Evolutionary conservation across 257 asterid genomes (phyloP), one percentile per base, ranked within the genome.

Genomic region (Jasminum sambac): DNA sequence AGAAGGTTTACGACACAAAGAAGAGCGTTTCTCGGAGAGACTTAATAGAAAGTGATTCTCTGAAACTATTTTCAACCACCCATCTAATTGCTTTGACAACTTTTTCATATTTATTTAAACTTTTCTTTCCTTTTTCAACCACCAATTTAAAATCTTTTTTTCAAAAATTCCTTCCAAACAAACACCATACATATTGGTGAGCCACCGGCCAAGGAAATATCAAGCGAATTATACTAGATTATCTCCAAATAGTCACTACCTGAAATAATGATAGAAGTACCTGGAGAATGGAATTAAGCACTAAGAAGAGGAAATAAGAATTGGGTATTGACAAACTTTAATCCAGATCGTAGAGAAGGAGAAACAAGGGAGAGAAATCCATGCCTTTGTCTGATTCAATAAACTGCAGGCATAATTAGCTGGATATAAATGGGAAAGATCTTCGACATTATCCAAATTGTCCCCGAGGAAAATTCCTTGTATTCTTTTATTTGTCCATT

Each of bases 371-470:
- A 81, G 69, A 71, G 61, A 76, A 62, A 34, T 23, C 41, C 84
- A 44, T 83, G 78, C 97, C 95, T 89, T 83, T 60, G 87, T 66
- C 72, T 78, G 92, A 81, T 83, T 80, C 80, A 85, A 67, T 74
- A 80, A 77, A 77, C 73, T 72, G 64, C 71, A 70, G 63, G 84
- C 67, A 42, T 84, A 80, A 79, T 78, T 67, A 70, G 87, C 78
- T 46, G 87, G 72, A 72, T 94, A 74, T 72, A 87, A 71, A 69
- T 80, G 87, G 71, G 80, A 68, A 57, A 80, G 70, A 70, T 82
- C 81, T 78, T 82, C 76, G 6, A 70, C 72, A 55, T 80, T 79
- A 71, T 87, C 95, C 76, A 76, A 77, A 78, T 70, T 80, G 74
- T 82, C 85, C 81, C 69, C 52, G 84, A 71, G 43, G 80, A 72